Conservation (phyloP, 1,139 yeast genomes). For the Yamadazyma atmosphaerica region DNA sequence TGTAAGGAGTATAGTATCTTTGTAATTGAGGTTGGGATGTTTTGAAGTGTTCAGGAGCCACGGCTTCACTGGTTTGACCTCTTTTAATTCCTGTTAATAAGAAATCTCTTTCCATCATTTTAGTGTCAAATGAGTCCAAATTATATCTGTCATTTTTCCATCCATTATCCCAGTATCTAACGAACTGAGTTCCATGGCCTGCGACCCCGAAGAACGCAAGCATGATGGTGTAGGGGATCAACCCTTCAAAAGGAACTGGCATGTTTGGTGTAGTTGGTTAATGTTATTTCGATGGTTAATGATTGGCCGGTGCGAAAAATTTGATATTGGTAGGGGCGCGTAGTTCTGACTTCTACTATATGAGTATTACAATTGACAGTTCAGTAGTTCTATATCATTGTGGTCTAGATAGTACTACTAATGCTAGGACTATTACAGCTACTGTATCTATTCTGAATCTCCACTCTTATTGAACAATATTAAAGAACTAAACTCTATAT, state of each 20-base stretch:
- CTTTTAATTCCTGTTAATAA: conserved; percentile 73
- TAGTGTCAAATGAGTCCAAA: conserved; percentile 46
- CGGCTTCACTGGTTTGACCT: conserved; percentile 66
- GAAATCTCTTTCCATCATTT: conserved; percentile 70
- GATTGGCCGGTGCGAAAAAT: conserved; percentile 8
- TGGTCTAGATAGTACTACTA: no score
- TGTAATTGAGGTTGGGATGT: conserved; percentile 36
- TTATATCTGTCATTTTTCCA: conserved; percentile 51
- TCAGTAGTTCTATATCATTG: no score
- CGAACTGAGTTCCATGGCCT: conserved; percentile 47
- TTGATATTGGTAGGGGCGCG: conserved; percentile 2
- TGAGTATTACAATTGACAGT: no score
- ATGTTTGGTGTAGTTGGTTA: conserved; percentile 17
- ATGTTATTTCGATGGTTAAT: conserved; percentile 3
- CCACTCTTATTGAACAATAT: no score
- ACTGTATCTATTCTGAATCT: no score
- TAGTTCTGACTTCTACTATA: no score
- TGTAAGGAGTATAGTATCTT: conserved; percentile 50
- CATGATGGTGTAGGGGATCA: conserved; percentile 51
- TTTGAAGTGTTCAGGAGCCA: conserved; percentile 70
- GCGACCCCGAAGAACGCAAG: conserved; percentile 50
- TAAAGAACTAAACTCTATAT: no score
- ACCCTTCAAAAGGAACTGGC: conserved; percentile 55
- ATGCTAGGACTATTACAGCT: no score
- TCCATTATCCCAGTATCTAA: conserved; percentile 54